Evolutionary conservation across 1,284 basidiomycete species (phyloP), one percentile per base, ranked within the genome.

Genomic region (Pholiota adiposa): DNA sequence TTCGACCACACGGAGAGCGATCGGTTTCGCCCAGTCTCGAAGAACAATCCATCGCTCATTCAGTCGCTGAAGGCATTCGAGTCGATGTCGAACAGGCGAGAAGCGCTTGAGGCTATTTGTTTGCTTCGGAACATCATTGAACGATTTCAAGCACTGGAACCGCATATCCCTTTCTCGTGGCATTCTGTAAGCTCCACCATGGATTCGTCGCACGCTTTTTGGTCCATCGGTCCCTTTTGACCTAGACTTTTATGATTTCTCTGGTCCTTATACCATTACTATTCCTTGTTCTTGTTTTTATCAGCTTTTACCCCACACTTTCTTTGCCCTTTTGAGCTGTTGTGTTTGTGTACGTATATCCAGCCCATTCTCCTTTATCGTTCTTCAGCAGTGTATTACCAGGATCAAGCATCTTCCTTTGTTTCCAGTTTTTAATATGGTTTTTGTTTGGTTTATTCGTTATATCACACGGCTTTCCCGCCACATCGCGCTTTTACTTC

Each of bases 11-110:
- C 69, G 43, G 66, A 67, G 34, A 66, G 70, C 58, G 61, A 33
- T 64, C 64, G 1, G 56, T 58, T 8, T 65, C 72, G 7, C 73
- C 74, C 4, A 82, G 77, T 58, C 58, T 76, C 33, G 77, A 77
- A 50, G 76, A 77, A 21, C 56, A 62, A 23, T 65, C 66, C 12
- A 19, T 50, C 25, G 19, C 48, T 41, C 58, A 62, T 49, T 64
- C 60, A 16, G 44, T 62, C 25, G 58, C 49, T n/a, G 49, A 58
- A 25, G 60, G 63, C n/a, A 64, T 62, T 38, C 50, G 60, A 46
- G 58, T 64, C 25, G 63, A 68, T 48, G 65, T 68, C 2, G 65
- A 66, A 51, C 65, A 66, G n/a, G 60, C 60, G 23, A 63, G 61
- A 11, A 44, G 57, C 5, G 12, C 44, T 25, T 46, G 23, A 27